Evolutionary conservation across 2,329 filamentous ascomycete species (phyloP).

Genomic region (Paramyrothecium roridum): DNA sequence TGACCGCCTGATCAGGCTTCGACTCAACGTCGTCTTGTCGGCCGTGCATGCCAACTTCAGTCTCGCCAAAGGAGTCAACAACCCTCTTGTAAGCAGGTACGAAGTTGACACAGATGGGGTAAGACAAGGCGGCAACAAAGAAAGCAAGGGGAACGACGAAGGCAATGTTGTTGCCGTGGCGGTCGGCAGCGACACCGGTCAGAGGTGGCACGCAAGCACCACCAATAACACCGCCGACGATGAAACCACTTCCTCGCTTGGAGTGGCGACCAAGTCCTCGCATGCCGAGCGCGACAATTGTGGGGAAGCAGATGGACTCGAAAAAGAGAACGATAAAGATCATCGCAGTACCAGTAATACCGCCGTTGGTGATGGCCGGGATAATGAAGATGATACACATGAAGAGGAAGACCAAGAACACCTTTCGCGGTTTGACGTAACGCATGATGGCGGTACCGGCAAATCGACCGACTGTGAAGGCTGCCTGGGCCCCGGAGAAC

Average conservation of each 20-base stretch:
- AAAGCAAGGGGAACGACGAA: slow-evolving; percentile 66
- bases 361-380: slow-evolving; percentile 43
- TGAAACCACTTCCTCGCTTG: slow-evolving; percentile 71
- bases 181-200: slow-evolving; percentile 65
- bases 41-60: slow-evolving; percentile 37
- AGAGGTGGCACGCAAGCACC: slow-evolving; percentile 73
- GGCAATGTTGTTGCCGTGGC: slow-evolving; percentile 54
- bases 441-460: slow-evolving; percentile 65
- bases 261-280: slow-evolving; percentile 72
- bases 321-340: slow-evolving; percentile 73
- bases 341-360: slow-evolving; percentile 53
- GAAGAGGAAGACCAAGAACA: slow-evolving; percentile 65
- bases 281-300: slow-evolving; percentile 75
- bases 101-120: slow-evolving; percentile 63
- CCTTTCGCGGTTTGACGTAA: slow-evolving; percentile 60
- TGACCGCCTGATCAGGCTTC: slow-evolving; percentile 5
- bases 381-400: slow-evolving; percentile 61
- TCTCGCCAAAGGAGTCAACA: slow-evolving; percentile 53
- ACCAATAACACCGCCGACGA: slow-evolving; percentile 66
- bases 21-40: slow-evolving; percentile 21
- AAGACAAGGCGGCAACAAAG: slow-evolving; percentile 53
- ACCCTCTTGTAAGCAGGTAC: slow-evolving; percentile 59
- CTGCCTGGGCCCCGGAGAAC: slow-evolving; percentile 71
- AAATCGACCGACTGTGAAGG: slow-evolving; percentile 72
- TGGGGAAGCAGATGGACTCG: slow-evolving; percentile 77